These are phyloP conservation scores for Fraxinus paxiana DNA, from an alignment of 305 asterid species.

Conservation along the genomic window DNA sequence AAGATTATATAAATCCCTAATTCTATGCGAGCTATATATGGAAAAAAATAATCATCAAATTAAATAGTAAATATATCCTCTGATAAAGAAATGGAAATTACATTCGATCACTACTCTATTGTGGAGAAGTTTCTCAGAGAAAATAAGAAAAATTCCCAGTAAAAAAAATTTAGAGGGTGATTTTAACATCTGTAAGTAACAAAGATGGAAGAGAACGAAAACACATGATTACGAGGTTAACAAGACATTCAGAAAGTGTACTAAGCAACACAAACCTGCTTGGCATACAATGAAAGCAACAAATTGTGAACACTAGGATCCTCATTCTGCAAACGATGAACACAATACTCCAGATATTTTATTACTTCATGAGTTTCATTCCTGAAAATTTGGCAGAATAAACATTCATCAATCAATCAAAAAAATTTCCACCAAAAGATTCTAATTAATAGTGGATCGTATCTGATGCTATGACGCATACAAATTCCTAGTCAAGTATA, in stretches of 20 bases:
- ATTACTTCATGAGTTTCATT: conserved; percentile 97
- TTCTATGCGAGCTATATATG: too few species aligned
- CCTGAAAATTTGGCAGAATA: conserved; percentile 45
- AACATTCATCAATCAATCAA: conserved; percentile 10
- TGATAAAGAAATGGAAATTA: neutral
- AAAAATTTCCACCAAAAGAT: conserved; percentile 11
- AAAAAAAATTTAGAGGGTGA: neutral
- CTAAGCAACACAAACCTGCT: conserved; percentile 59
- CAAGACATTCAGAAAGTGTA: conserved; percentile 18
- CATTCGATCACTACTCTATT: neutral
- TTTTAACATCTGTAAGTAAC: conserved; percentile 5
- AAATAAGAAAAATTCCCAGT: neutral
- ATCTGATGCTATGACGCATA: neutral
- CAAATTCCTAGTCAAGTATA: neutral
- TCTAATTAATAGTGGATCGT: conserved; percentile 6
- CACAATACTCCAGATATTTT: conserved; percentile 86
- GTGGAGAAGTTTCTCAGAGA: neutral
- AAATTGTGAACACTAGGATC: conserved; percentile 95
- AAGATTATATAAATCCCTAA: too few species aligned
- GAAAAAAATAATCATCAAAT: too few species aligned
- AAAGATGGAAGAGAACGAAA: conserved; percentile 11
- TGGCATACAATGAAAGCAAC: conserved; percentile 77
- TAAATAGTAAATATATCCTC: too few species aligned
- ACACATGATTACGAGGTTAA: conserved; percentile 6
- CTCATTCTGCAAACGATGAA: conserved; percentile 89